A percentile compares a stretch with the other conserved stretches of the same genome.
Evolutionary conservation across 768 basidiomycete species (phyloP).

Genomic region (Erythrobasidium yunnanense): DNA sequence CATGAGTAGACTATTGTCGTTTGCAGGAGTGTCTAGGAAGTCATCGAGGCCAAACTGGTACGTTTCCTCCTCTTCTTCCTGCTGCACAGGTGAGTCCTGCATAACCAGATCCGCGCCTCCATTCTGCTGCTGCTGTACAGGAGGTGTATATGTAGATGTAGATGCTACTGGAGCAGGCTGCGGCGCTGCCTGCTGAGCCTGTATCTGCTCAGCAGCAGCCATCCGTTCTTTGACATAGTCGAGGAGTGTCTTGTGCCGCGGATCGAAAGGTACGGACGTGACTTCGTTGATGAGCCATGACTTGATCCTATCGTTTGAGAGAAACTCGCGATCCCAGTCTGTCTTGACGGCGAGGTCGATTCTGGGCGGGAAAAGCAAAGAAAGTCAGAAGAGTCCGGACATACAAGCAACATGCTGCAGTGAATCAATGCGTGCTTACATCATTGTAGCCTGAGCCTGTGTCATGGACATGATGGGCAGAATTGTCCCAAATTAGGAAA

Average conservation of each 20-base stretch:
- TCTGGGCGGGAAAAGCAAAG: neutral
- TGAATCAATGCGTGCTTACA: neutral
- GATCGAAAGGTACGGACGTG: conserved; percentile 7
- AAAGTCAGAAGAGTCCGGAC: neutral
- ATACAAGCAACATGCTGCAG: neutral
- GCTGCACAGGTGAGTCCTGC: neutral
- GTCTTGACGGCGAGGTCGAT: neutral
- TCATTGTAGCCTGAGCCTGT: neutral
- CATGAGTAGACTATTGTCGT: neutral
- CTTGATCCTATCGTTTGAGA: conserved; percentile 6
- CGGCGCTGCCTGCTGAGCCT: neutral
- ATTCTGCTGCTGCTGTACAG: neutral
- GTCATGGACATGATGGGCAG: neutral
- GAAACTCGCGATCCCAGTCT: conserved; percentile 20
- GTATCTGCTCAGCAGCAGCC: conserved; percentile 1
- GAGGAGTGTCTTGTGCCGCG: conserved; percentile 2
- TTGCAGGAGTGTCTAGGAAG: neutral
- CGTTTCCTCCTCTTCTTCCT: neutral
- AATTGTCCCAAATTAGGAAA: neutral
- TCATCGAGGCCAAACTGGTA: conserved; percentile 13
- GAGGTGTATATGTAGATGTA: neutral
- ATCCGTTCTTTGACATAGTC: conserved; percentile 22
- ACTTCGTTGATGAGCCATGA: conserved; percentile 6
- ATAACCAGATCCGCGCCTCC: neutral
- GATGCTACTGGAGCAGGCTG: neutral